phyloP scores from a whole-genome alignment of 345 rosid genomes.

The Carallia pectinifolia region DNA sequence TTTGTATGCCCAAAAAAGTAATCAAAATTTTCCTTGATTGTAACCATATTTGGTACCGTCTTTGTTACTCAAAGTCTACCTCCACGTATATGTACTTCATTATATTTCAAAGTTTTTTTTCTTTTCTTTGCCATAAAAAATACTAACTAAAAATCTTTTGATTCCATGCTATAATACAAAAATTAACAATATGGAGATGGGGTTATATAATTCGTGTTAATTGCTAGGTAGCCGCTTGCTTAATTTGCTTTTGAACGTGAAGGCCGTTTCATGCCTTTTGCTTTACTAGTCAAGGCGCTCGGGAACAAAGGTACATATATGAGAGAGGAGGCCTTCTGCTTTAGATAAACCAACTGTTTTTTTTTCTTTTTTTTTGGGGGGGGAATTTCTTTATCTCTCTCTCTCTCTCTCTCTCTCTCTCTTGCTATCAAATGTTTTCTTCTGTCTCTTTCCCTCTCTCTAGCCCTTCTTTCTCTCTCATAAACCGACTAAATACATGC shows the following conservation, averaged over 20 bases:
- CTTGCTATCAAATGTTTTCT: neutral
- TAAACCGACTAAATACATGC: constrained; percentile 35
- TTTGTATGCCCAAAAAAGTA: neutral
- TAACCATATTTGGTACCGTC: neutral
- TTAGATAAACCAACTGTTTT: constrained; percentile 25
- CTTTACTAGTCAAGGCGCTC: constrained; percentile 52
- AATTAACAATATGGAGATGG: neutral
- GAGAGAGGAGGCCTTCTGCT: constrained; percentile 20
- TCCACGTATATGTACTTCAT: constrained; percentile 4
- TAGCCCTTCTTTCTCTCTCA: constrained; percentile 20
- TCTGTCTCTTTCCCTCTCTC: neutral
- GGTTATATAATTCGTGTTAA: constrained; percentile 4
- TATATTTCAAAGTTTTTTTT: neutral
- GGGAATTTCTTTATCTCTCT: neutral
- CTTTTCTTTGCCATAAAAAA: too few species aligned
- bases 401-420: constrained; percentile 9
- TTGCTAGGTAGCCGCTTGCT: neutral
- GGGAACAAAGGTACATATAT: constrained; percentile 23
- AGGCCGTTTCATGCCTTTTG: constrained; percentile 53
- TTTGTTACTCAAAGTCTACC: constrained; percentile 31
- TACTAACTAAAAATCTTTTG: neutral
- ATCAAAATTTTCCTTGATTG: neutral
- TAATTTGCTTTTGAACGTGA: constrained; percentile 36
- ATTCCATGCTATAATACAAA: neutral
- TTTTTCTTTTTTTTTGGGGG: neutral